phyloP scores from a whole-genome alignment of 2,329 filamentous ascomycete species.

The Apiospora marii region DNA sequence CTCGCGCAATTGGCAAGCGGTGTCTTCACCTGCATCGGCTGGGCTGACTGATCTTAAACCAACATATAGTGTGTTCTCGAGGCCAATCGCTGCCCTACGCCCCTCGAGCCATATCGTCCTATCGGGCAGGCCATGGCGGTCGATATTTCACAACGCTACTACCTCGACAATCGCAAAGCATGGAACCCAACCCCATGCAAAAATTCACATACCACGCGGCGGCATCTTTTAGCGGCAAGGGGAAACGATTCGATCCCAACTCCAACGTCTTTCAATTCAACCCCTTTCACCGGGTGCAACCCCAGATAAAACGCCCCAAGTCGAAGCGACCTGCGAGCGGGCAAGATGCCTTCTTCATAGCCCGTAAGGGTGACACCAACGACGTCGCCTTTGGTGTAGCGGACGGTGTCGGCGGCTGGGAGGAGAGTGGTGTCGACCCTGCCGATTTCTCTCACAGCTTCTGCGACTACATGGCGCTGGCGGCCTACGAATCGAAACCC shows the following conservation, averaged over 20 bases:
- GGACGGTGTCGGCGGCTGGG: conserved; percentile 96
- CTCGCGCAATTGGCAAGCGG: not conserved
- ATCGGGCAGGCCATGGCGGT: conserved; percentile 18
- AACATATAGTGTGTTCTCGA: conserved; percentile 31
- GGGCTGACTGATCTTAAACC: conserved; percentile 23
- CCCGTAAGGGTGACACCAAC: conserved; percentile 75
- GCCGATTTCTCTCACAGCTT: conserved; percentile 94
- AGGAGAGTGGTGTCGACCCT: conserved; percentile 89
- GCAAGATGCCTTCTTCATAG: conserved; percentile 96
- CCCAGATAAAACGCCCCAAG: conserved; percentile 60
- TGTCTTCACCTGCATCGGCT: too few relatives aligned
- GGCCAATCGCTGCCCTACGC: conserved; percentile 30
- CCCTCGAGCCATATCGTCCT: conserved; percentile 27
- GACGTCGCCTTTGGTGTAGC: conserved; percentile 87
- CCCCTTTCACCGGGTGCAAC: conserved; percentile 66
- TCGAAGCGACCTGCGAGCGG: conserved; percentile 77
- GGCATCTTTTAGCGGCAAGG: conserved; percentile 79
- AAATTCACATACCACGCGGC: conserved; percentile 74
- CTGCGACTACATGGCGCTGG: conserved; percentile 89
- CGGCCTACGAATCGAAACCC: conserved; percentile 66
- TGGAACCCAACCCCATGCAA: conserved; percentile 32
- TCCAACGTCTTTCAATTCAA: conserved; percentile 78
- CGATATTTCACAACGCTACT: conserved; percentile 38
- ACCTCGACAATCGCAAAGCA: conserved; percentile 34
- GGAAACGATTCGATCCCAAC: conserved; percentile 71